Percentiles rank a stretch among this genome's conserved stretches.
phyloP scores from a whole-genome alignment of 805 yeast genomes.

The Tetrapisispora namnaoensis region DNA sequence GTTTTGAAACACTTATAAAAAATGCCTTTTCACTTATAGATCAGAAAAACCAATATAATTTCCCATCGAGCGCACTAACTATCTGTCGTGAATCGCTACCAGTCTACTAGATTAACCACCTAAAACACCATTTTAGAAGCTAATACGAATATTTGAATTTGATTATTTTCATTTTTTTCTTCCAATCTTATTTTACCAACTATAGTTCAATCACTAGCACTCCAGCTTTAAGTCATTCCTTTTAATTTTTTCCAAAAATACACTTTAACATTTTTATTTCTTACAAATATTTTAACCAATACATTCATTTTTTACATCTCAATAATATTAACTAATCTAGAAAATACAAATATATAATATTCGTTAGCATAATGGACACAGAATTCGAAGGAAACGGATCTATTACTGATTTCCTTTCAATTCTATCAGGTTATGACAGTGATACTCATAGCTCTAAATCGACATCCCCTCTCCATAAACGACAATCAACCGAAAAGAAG shows the following conservation, averaged over 20 bases:
- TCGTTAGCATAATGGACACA: not conserved
- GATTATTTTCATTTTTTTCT: not conserved
- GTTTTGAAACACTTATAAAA: too few species aligned
- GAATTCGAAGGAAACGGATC: not conserved
- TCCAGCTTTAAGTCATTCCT: not conserved
- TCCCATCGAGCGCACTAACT: too few species aligned
- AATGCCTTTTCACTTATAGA: too few species aligned
- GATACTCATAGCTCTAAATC: not conserved
- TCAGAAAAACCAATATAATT: too few species aligned
- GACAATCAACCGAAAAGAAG: not conserved
- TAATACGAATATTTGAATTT: not conserved
- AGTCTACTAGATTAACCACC: not conserved
- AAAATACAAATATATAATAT: not conserved
- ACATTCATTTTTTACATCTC: not conserved
- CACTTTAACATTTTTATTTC: not conserved
- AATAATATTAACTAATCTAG: not conserved
- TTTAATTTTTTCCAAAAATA: not conserved
- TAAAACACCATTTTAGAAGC: not conserved
- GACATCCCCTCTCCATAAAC: too few species aligned
- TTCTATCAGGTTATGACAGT: constrained; percentile 1
- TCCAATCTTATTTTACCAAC: not conserved
- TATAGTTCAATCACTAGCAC: not conserved
- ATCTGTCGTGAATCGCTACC: not conserved
- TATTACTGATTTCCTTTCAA: not conserved
- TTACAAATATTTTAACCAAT: not conserved